phyloP scores from a whole-genome alignment of 2,329 filamentous ascomycete genomes.

The Phialophora expanda region DNA sequence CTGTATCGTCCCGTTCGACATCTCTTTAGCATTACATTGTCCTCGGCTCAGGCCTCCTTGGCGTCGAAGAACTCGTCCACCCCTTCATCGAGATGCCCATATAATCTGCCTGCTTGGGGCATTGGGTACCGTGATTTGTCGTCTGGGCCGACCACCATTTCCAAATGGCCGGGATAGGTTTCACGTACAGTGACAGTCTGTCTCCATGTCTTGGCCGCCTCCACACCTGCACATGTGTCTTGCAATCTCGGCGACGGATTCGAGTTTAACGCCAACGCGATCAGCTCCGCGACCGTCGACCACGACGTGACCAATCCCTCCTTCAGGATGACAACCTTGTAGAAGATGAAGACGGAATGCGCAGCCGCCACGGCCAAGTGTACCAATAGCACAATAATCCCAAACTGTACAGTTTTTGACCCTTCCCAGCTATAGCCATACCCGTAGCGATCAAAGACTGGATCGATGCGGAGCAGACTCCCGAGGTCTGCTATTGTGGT shows the following conservation, averaged over 20 bases:
- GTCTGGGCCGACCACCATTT: slow-evolving; percentile 30
- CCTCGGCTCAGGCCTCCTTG: not conserved
- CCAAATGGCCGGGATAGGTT: slow-evolving; percentile 27
- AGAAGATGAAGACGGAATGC: slow-evolving; percentile 27
- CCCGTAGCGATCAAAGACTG: slow-evolving; percentile 29
- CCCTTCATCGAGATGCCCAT: slow-evolving; percentile 18
- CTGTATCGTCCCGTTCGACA: not conserved
- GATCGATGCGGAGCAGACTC: slow-evolving; percentile 30
- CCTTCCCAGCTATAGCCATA: slow-evolving; percentile 33
- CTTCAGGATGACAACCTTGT: slow-evolving; percentile 23
- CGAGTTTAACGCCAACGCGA: slow-evolving; percentile 32
- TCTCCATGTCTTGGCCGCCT: slow-evolving; percentile 27
- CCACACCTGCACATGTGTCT: slow-evolving; percentile 33
- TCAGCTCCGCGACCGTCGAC: slow-evolving; percentile 30
- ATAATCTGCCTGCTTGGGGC: slow-evolving; percentile 17
- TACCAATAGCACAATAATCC: slow-evolving; percentile 30
- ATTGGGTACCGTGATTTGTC: slow-evolving; percentile 18
- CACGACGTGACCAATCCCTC: slow-evolving; percentile 31
- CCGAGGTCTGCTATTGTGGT: slow-evolving; percentile 22
- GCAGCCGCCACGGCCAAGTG: slow-evolving; percentile 17
- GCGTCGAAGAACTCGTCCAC: slow-evolving; percentile 6
- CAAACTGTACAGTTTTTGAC: slow-evolving; percentile 30
- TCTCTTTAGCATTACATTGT: not conserved
- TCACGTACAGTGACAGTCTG: slow-evolving; percentile 30
- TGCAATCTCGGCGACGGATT: slow-evolving; percentile 28